A percentile compares a stretch with the other conserved stretches of the same genome.
phyloP scores from a whole-genome alignment of 805 yeast species.

The Wickerhamiella australiensis region DNA sequence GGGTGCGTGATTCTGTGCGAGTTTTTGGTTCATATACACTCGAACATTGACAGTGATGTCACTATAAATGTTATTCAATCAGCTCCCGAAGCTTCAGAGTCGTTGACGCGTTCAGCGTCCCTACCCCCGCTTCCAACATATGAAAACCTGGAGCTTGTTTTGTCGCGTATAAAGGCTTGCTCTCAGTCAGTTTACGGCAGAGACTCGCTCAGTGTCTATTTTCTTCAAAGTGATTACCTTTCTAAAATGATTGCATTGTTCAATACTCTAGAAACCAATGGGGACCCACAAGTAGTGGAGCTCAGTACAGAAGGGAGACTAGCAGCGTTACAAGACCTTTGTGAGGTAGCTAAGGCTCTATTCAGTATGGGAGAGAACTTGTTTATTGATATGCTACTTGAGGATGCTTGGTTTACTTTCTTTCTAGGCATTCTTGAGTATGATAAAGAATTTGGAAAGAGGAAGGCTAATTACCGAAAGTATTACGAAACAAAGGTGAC shows the following conservation, averaged over 20 bases:
- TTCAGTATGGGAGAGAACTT: slow-evolving; percentile 58
- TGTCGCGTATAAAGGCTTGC: slow-evolving; percentile 47
- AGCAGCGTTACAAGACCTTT: slow-evolving; percentile 48
- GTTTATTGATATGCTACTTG: slow-evolving; percentile 45
- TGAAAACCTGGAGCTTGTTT: slow-evolving; percentile 41
- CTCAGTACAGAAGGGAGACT: slow-evolving; percentile 30
- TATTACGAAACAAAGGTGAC: slow-evolving; percentile 44
- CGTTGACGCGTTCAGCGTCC: slow-evolving; percentile 66
- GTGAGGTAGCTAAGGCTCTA: slow-evolving; percentile 57
- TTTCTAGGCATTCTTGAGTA: slow-evolving; percentile 71
- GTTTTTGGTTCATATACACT: slow-evolving; percentile 59
- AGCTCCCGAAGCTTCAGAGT: slow-evolving; percentile 50
- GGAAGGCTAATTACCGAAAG: slow-evolving; percentile 68
- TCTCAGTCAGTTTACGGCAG: slow-evolving; percentile 52
- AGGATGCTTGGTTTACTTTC: slow-evolving; percentile 42
- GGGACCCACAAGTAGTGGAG: neutral
- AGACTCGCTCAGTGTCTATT: slow-evolving; percentile 43
- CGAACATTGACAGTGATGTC: slow-evolving; percentile 47
- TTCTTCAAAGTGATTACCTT: slow-evolving; percentile 45
- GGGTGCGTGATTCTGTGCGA: slow-evolving; percentile 81
- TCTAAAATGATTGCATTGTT: slow-evolving; percentile 41
- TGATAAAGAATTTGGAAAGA: slow-evolving; percentile 73
- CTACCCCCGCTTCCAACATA: slow-evolving; percentile 50
- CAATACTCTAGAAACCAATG: slow-evolving; percentile 39
- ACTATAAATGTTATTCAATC: slow-evolving; percentile 30